These are phyloP conservation scores for Trichosanthes truncata DNA, from an alignment of 306 rosid species.

Conservation along the genomic window DNA sequence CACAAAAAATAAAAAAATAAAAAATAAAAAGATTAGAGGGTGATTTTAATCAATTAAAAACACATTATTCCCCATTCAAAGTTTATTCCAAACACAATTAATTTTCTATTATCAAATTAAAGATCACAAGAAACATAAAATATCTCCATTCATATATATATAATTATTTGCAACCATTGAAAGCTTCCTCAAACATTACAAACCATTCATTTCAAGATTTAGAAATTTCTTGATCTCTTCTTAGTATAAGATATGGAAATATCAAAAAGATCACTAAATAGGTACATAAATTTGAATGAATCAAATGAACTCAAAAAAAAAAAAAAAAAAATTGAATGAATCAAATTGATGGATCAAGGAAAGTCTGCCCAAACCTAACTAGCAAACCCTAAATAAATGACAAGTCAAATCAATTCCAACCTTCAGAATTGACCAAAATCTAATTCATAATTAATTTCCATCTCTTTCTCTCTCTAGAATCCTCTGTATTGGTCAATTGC, in stretches of 20 bases:
- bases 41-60: background rate
- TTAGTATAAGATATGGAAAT: background rate
- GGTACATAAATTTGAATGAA: background rate
- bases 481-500: background rate
- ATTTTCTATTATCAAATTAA: too few relatives aligned
- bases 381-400: slow-evolving; percentile 7
- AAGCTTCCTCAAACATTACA: background rate
- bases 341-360: background rate
- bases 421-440: slow-evolving; percentile 6
- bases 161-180: background rate
- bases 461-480: background rate
- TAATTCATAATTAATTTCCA: background rate
- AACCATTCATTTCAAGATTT: background rate
- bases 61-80: too few relatives aligned
- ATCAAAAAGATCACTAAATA: background rate
- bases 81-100: too few relatives aligned
- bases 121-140: background rate
- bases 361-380: slow-evolving; percentile 4
- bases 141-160: background rate
- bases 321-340: too few relatives aligned
- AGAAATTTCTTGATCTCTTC: background rate
- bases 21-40: too few relatives aligned
- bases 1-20: too few relatives aligned
- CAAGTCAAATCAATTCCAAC: background rate
- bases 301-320: background rate